These are phyloP conservation scores for Tetrahymena thermophila DNA, from an alignment of 73 alveolate genomes.

Conservation along the genomic window DNA sequence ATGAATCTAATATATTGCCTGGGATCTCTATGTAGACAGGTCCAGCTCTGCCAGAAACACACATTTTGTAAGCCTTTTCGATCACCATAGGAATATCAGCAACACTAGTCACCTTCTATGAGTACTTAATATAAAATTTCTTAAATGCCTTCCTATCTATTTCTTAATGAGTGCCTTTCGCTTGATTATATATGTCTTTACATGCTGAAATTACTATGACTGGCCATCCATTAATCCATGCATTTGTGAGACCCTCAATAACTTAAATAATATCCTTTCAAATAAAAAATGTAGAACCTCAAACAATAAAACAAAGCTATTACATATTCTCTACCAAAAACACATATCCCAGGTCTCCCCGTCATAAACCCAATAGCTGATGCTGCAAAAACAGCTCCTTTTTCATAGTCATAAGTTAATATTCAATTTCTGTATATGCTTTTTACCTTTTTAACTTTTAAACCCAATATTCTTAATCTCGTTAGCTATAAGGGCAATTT, in stretches of 20 bases:
- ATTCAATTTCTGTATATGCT: neutral
- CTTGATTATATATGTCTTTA: slow-evolving; percentile 54
- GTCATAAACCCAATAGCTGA: slow-evolving; percentile 71
- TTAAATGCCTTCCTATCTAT: slow-evolving; percentile 53
- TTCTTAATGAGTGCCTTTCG: slow-evolving; percentile 75
- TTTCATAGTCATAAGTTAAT: neutral
- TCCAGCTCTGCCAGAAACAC: slow-evolving; percentile 79
- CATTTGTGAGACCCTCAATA: slow-evolving; percentile 76
- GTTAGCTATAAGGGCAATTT: slow-evolving; percentile 47
- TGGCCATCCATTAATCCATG: slow-evolving; percentile 83
- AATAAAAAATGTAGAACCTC: neutral
- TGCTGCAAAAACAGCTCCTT: neutral
- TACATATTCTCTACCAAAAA: slow-evolving; percentile 82
- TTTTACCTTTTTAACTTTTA: slow-evolving; percentile 71
- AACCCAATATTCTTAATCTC: slow-evolving; percentile 67
- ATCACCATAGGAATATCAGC: slow-evolving; percentile 52
- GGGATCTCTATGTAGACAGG: slow-evolving; percentile 81
- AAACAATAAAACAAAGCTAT: slow-evolving; percentile 1
- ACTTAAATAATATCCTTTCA: slow-evolving; percentile 73
- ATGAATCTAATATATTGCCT: slow-evolving; percentile 57
- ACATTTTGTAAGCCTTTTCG: slow-evolving; percentile 64
- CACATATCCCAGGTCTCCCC: slow-evolving; percentile 70
- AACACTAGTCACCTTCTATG: slow-evolving; percentile 40
- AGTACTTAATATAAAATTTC: slow-evolving; percentile 52
- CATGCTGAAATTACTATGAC: slow-evolving; percentile 75